A percentile compares a stretch with the other conserved stretches of the same genome.
These are phyloP conservation scores for Solanum habrochaites DNA, from an alignment of 257 asterid genomes.

Conservation along the genomic window DNA sequence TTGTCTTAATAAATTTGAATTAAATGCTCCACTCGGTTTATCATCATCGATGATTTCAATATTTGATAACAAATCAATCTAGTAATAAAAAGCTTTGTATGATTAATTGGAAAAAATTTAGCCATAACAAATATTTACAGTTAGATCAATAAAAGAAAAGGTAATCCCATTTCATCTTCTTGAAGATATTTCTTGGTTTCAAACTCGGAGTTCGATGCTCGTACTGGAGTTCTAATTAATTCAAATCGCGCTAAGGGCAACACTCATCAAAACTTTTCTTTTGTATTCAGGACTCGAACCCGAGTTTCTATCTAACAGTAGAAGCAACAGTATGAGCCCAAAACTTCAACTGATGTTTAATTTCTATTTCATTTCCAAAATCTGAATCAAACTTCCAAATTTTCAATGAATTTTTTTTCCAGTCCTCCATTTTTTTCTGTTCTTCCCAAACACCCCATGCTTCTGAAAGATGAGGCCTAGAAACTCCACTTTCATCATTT, in stretches of 20 bases:
- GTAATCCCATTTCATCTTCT: not conserved
- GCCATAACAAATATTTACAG: not conserved
- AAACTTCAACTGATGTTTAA: conserved; percentile 49
- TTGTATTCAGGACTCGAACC: no score
- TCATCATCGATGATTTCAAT: not conserved
- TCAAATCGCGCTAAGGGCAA: not conserved
- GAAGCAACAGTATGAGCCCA: conserved; percentile 87
- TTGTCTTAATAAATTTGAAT: not conserved
- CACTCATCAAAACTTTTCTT: no score
- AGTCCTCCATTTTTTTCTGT: not conserved
- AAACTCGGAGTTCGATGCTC: not conserved
- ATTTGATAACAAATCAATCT: not conserved
- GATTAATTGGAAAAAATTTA: not conserved
- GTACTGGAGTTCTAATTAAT: not conserved
- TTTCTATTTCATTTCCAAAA: conserved; percentile 40
- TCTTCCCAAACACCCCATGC: conserved; percentile 34
- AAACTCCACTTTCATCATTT: not conserved
- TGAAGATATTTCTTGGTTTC: not conserved
- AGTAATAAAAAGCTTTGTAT: not conserved
- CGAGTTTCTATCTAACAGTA: conserved; percentile 19
- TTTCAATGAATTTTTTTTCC: conserved; percentile 1
- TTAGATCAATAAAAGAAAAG: not conserved
- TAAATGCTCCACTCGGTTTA: not conserved
- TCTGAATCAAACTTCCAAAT: conserved; percentile 36
- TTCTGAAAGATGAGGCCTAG: conserved; percentile 46